Evolutionary conservation across 352 stramenopile species (phyloP), one percentile per base, ranked within the genome.

Genomic region (Phytophthora niederhauseri): DNA sequence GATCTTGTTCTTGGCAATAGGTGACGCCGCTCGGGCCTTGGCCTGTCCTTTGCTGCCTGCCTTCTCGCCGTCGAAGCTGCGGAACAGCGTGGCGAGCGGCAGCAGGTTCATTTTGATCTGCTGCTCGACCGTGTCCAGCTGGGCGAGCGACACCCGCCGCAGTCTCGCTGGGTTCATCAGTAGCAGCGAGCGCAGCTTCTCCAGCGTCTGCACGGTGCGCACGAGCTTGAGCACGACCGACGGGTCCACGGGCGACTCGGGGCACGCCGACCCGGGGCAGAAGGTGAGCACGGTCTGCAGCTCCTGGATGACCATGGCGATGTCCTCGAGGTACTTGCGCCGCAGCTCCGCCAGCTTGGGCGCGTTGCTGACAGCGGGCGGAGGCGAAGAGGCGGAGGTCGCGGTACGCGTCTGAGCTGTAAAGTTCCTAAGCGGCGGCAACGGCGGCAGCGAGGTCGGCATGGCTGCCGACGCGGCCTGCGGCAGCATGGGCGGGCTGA

Each of bases 41-140:
- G 28, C 57, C 17, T 28, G 15, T 11, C 6, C 43, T 45, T 60
- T 36, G 11, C 17, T 31, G 7, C 22, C 15, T 36, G 46, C 41
- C 28, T 57, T 49, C 28, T 65, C 24, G 12, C 49, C 20, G 38
- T 78, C 69, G 30, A 82, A 82, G 59, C 71, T 77, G 22, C 75
- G 75, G 6, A 82, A 60, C 19, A 82, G 55, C 14, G 69, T 80
- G 7, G 72, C 72, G 19, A 82, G 45, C 12, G 75, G 75, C 14
- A 82, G 72, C 52, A 82, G 63, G 12, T 80, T 71, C 55, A 24
- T 72, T 22, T 58, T 66, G 34, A 82, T 73, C 69, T 82, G 75
- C 46, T 78, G 58, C 53, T 82, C 72, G 46, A 82, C 69, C 11
- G 53, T 74, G 34, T 69, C 43, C 49, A 82, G 48, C 20, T 75